These are phyloP conservation scores for Fistulinella prunicolor DNA, from an alignment of 768 basidiomycete species.

Conservation along the genomic window DNA sequence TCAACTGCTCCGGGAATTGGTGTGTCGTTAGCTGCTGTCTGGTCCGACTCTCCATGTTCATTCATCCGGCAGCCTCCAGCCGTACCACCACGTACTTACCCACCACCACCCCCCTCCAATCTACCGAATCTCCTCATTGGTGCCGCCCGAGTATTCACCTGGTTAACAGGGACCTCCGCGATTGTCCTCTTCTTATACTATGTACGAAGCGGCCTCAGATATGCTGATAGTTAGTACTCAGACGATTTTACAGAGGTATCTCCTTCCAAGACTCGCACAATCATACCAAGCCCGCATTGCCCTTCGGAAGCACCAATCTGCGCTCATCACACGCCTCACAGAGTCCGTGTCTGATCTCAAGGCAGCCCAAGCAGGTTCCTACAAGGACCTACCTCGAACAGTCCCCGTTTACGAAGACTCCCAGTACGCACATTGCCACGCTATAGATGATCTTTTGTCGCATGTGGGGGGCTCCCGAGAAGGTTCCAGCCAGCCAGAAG, in stretches of 20 bases:
- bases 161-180: conserved; percentile 65
- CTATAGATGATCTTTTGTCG: conserved; percentile 40
- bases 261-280: conserved; percentile 62
- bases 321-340: conserved; percentile 52
- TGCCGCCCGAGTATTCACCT: conserved; percentile 54
- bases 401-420: conserved; percentile 48
- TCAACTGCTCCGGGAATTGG: conserved; percentile 52
- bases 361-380: conserved; percentile 51
- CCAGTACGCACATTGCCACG: conserved; percentile 43
- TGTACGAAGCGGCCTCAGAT: conserved; percentile 38
- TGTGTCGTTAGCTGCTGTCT: conserved; percentile 35
- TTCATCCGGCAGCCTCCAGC: conserved; percentile 35
- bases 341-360: conserved; percentile 55
- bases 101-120: conserved; percentile 64
- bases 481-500: conserved; percentile 12
- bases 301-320: conserved; percentile 56
- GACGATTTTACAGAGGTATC: conserved; percentile 50
- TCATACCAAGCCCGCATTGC: conserved; percentile 61
- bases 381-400: conserved; percentile 55
- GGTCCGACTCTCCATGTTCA: conserved; percentile 5
- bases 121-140: conserved; percentile 66
- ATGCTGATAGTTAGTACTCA: conserved; percentile 4
- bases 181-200: conserved; percentile 61
- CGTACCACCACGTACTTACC: conserved; percentile 73
- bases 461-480: conserved; percentile 8